These are phyloP conservation scores for Corylus heterophylla DNA, from an alignment of 306 rosid species.

Conservation along the genomic window DNA sequence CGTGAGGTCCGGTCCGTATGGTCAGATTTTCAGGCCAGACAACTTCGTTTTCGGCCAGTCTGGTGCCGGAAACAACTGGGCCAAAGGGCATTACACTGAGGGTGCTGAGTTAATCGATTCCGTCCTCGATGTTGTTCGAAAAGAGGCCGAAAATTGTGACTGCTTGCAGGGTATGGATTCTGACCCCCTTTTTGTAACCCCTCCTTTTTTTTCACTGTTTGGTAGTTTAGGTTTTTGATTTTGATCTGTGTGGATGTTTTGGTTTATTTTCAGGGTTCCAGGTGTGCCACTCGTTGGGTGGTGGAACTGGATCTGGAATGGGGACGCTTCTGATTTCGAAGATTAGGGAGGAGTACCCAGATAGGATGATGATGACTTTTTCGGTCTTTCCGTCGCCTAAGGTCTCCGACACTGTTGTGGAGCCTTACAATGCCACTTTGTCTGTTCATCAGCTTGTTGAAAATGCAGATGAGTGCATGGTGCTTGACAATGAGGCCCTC, in stretches of 20 bases:
- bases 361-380: conserved; percentile 49
- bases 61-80: conserved; percentile 51
- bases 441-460: conserved; percentile 52
- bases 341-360: conserved; percentile 49
- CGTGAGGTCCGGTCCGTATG: conserved; percentile 43
- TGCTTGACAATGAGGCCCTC: conserved; percentile 46
- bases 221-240: background rate
- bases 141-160: conserved; percentile 53
- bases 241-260: background rate
- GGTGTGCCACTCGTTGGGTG: conserved; percentile 51
- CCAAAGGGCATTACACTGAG: conserved; percentile 47
- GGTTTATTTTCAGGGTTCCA: conserved; percentile 28
- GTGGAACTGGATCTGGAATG: conserved; percentile 54
- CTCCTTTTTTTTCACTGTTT: no score
- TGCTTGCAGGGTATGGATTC: conserved; percentile 39
- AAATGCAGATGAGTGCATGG: conserved; percentile 50
- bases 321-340: conserved; percentile 49
- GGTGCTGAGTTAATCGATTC: conserved; percentile 50
- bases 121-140: conserved; percentile 44
- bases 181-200: no score
- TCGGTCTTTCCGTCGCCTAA: conserved; percentile 49
- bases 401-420: conserved; percentile 50
- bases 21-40: conserved; percentile 47
- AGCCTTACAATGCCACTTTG: conserved; percentile 46
- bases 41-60: conserved; percentile 49